These are phyloP conservation scores for Phytopythium kandeliae DNA, from an alignment of 352 stramenopile genomes.

Conservation along the genomic window DNA sequence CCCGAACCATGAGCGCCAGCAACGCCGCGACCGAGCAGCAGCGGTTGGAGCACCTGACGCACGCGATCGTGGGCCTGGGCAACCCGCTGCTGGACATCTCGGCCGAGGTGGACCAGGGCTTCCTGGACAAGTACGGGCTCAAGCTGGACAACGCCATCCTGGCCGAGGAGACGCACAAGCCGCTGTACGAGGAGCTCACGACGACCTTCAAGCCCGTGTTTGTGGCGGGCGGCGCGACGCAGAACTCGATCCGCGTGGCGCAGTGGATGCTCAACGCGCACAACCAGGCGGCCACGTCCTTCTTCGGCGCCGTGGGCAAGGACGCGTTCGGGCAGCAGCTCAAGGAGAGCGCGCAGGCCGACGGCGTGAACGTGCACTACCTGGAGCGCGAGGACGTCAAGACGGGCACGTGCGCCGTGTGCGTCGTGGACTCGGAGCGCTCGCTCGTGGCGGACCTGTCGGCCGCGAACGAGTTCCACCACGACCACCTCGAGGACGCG, in stretches of 20 bases:
- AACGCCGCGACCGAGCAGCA: not conserved
- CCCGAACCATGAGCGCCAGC: not conserved
- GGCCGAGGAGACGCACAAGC: constrained; percentile 96
- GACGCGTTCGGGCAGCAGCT: constrained; percentile 93
- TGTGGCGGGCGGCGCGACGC: constrained; percentile 97
- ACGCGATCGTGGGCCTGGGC: constrained; percentile 93
- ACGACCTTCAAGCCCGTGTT: constrained; percentile 91
- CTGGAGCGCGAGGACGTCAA: constrained; percentile 91
- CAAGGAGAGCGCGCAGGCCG: constrained; percentile 88
- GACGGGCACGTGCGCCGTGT: constrained; percentile 98
- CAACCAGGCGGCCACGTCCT: constrained; percentile 86
- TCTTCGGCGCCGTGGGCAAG: constrained; percentile 96
- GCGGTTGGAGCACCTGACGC: constrained; percentile 47
- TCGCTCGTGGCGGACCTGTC: constrained; percentile 97
- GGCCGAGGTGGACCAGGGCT: constrained; percentile 89
- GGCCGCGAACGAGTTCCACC: constrained; percentile 98
- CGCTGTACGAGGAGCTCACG: constrained; percentile 95
- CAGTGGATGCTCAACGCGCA: constrained; percentile 97
- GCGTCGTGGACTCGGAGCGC: constrained; percentile 94
- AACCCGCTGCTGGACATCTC: constrained; percentile 99
- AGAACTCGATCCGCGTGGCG: constrained; percentile 99
- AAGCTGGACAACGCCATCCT: constrained; percentile 96
- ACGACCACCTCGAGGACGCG: constrained; percentile 76
- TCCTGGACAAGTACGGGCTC: constrained; percentile 97
- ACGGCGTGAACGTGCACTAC: constrained; percentile 97